Percentiles rank a stretch among this genome's conserved stretches.
Evolutionary conservation across 176 grass and related monocot genomes (phyloP).

Genomic region (Raddia guianensis): DNA sequence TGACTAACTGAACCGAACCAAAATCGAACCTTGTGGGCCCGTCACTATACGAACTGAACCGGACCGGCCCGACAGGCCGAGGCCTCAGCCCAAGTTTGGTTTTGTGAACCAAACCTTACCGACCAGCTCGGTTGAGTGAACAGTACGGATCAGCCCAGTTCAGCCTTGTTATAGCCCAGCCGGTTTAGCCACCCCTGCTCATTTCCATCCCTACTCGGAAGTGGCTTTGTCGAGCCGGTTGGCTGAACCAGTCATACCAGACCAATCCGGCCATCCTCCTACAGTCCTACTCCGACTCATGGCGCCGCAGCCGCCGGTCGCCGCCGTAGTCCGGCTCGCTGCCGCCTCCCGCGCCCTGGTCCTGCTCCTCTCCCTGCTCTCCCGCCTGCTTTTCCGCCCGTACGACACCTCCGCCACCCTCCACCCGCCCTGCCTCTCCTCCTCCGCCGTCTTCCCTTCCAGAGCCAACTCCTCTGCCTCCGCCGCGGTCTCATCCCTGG

Average conservation of each 20-base stretch:
- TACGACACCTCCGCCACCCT: slow-evolving; percentile 91
- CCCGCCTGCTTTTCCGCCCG: slow-evolving; percentile 71
- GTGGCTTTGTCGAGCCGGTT: too few relatives aligned
- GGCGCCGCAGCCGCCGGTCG: neutral
- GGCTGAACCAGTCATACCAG: neutral
- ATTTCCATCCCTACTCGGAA: too few relatives aligned
- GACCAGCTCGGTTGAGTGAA: too few relatives aligned
- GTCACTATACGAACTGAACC: too few relatives aligned
- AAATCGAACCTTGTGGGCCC: too few relatives aligned
- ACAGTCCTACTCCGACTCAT: neutral
- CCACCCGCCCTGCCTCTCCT: slow-evolving; percentile 64
- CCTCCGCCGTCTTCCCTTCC: slow-evolving; percentile 12
- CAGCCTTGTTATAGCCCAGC: too few relatives aligned
- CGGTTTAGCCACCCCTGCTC: too few relatives aligned
- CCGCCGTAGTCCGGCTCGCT: slow-evolving; percentile 50
- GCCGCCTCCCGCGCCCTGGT: slow-evolving; percentile 59
- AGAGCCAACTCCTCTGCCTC: neutral
- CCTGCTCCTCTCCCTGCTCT: slow-evolving; percentile 55
- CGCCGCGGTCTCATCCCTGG: slow-evolving; percentile 57
- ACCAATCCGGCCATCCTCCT: neutral
- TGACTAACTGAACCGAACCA: too few relatives aligned
- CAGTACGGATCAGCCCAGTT: too few relatives aligned
- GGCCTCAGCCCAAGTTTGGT: too few relatives aligned
- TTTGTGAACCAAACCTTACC: too few relatives aligned
- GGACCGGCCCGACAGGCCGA: too few relatives aligned